These are phyloP conservation scores for Cadophora sp. DNA, from an alignment of 2,329 filamentous ascomycete species.

Conservation along the genomic window DNA sequence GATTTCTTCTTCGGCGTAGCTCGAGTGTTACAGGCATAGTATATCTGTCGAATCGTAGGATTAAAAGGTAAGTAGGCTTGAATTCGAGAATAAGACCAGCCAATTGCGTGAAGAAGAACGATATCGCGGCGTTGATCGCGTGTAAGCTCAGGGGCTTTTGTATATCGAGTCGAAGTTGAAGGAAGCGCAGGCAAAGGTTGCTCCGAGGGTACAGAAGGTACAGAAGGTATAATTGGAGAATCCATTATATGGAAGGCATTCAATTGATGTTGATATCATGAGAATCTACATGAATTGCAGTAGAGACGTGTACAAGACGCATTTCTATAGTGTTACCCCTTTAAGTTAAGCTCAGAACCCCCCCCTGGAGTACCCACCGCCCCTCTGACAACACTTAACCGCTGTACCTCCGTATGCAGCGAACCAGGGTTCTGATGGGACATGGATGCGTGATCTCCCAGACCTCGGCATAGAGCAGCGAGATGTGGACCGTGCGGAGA, in stretches of 20 bases:
- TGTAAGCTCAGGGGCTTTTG: background rate
- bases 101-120: constrained; percentile 2
- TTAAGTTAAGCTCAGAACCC: background rate
- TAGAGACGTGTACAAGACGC: background rate
- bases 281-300: background rate
- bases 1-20: constrained; percentile 19
- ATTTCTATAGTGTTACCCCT: background rate
- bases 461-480: no score
- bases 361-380: background rate
- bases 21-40: background rate
- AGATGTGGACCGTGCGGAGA: no score
- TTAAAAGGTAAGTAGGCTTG: background rate
- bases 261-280: background rate
- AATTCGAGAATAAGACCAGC: constrained; percentile 15
- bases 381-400: background rate
- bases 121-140: constrained; percentile 15
- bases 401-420: constrained; percentile 7
- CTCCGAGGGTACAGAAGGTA: background rate
- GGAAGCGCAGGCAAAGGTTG: background rate
- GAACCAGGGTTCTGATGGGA: no score
- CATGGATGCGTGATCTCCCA: no score
- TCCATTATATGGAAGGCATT: background rate
- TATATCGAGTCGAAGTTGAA: background rate
- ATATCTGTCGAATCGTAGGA: background rate
- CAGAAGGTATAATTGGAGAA: no score